Base-by-base conservation (phyloP, 768 basidiomycete species). In the Mycena alexandri region DNA sequence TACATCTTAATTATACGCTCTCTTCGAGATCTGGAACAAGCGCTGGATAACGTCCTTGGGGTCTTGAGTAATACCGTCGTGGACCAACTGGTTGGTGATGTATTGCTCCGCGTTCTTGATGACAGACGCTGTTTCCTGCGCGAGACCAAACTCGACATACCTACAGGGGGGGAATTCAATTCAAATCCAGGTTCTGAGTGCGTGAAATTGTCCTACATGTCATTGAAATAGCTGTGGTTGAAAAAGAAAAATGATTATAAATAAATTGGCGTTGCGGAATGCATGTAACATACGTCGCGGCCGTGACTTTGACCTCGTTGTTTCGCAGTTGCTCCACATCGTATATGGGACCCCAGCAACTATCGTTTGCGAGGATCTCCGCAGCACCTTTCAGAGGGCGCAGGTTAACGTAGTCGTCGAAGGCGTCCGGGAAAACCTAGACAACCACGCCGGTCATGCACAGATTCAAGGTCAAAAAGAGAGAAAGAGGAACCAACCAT, bases 231-330 rank as follows among this genome's bases (percentile, higher is more conserved):
- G 24, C 80, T 81, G 54, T 12, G 38, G 33, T 22, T 33, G 34
- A 24, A 48, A 5, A 29, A 29, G 29, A 50, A 44, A 0, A n/a
- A n/a, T n/a, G n/a, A n/a, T 38, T 5, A 33, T 1, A 47, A 53
- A 6, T 29, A 33, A 54, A 38, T n/a, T 5, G 9, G 3, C 33
- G 19, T n/a, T 36, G 21, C 5, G 12, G 2, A 8, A 14, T 36
- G 25, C 19, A 13, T 6, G 29, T 29, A 79, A 61, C 84, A 64
- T 76, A 86, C 85, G 84, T 83, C 52, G 80, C 83, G 41, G 86
- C 81, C n/a, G 80, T 81, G 13, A 86, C 84, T 43, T 85, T 84
- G 66, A 86, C 83, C 56, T 82, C 78, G 68, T 87, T 87, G 72
- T 79, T 78, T 17, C 79, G 75, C 8, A 86, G 76, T 67, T 85